Conservation (phyloP, 345 rosid species). For the Linum trigynum region DNA sequence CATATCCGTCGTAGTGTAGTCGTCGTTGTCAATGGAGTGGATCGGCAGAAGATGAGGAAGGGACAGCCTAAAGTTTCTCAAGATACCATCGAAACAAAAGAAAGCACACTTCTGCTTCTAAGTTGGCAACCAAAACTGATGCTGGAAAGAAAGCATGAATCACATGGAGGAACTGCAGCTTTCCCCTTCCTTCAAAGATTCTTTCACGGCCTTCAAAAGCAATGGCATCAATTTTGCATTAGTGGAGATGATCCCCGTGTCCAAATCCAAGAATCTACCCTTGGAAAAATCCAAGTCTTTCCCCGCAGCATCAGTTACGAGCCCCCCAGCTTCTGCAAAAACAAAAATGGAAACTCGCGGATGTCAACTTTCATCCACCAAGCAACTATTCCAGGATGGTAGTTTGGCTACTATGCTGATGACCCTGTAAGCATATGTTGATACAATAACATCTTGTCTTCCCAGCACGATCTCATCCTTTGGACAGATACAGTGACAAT, state of each 20-base stretch:
- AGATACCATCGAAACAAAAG: too few species aligned
- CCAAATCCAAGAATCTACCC: constrained; percentile 64
- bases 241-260: constrained; percentile 66
- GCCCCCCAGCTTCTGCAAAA: constrained; percentile 79
- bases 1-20: too few species aligned
- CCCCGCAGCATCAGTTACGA: constrained; percentile 68
- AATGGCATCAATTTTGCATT: constrained; percentile 78
- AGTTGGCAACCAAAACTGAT: too few species aligned
- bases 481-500: background rate
- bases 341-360: background rate
- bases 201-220: constrained; percentile 66
- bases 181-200: constrained; percentile 56
- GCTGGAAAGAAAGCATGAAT: constrained; percentile 6
- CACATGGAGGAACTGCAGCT: constrained; percentile 56
- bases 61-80: too few species aligned
- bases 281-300: constrained; percentile 66
- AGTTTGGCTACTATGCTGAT: too few species aligned
- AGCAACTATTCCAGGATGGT: too few species aligned
- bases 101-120: too few species aligned
- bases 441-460: too few species aligned
- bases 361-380: background rate
- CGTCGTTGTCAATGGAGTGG: too few species aligned
- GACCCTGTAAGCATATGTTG: too few species aligned
- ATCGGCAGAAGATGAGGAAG: too few species aligned
- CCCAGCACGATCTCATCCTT: too few species aligned